A percentile compares a stretch with the other conserved stretches of the same genome.
Evolutionary conservation across 106 monocot genomes (phyloP).

Genomic region (Apostasia ramifera): DNA sequence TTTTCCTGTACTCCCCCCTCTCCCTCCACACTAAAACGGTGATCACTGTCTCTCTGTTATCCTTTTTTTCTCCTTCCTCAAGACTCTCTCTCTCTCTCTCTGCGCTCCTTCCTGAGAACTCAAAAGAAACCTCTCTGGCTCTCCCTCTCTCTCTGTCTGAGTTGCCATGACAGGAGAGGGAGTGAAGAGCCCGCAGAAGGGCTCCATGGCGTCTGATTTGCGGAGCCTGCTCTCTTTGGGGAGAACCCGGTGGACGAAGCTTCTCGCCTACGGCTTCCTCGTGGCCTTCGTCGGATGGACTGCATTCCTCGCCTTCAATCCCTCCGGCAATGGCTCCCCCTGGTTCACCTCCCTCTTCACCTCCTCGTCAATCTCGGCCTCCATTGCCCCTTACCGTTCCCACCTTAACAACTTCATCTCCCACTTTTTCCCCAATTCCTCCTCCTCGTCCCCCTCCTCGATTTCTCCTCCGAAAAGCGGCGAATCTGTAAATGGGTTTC

Average conservation of each 20-base stretch:
- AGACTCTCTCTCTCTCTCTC: no score
- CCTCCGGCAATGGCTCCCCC: slow-evolving; percentile 29
- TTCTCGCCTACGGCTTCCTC: slow-evolving; percentile 44
- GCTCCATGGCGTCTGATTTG: slow-evolving; percentile 6
- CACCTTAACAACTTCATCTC: slow-evolving; percentile 48
- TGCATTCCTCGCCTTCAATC: slow-evolving; percentile 46
- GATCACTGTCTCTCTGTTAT: no score
- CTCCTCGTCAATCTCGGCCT: slow-evolving; percentile 21
- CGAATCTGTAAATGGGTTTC: neutral
- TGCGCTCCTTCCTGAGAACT: no score
- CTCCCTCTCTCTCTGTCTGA: neutral
- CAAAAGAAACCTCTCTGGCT: no score
- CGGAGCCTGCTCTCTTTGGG: neutral
- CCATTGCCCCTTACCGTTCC: slow-evolving; percentile 43
- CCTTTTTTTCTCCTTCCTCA: no score
- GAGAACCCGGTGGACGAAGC: slow-evolving; percentile 26
- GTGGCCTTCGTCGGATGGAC: slow-evolving; percentile 59
- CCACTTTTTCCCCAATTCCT: slow-evolving; percentile 45
- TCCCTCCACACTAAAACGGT: no score
- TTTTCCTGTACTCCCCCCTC: no score
- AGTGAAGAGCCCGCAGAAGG: slow-evolving; percentile 3
- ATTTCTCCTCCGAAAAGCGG: neutral
- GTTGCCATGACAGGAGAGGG: slow-evolving; percentile 6
- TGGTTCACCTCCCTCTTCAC: slow-evolving; percentile 52
- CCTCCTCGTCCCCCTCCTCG: slow-evolving; percentile 4